Evolutionary conservation across 257 asterid genomes (phyloP), one percentile per base, ranked within the genome.

Genomic region (Primulina huaijiensis): DNA sequence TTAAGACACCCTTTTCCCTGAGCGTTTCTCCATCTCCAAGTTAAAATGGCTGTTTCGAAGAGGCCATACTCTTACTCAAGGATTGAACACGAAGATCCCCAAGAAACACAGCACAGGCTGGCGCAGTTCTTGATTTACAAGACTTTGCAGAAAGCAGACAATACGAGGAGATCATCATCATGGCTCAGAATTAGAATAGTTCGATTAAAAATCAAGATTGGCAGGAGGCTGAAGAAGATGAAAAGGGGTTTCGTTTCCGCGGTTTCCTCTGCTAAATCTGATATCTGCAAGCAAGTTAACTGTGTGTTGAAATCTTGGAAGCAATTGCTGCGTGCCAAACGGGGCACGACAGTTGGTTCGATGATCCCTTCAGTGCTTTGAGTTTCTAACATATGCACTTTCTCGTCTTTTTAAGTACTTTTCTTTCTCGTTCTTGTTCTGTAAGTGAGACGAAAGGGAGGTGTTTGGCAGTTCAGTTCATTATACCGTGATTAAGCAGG

Each of bases 41-140:
- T 17, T 14, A 68, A 40, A 68, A 85, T 80, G 82, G 40, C 72
- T 46, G 16, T 82, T 20, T 20, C 72, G 65, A 79, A 60, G 21
- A 53, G 77, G 66, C 52, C 76, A 62, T 79, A 74, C 79, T 79
- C 62, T 2, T 88, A 88, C 73, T 56, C 86, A 2, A 88, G 77
- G 78, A 73, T 86, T 34, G 76, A 76, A 27, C 60, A 21, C 7
- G 91, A 86, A 66, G 92, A 86, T 53, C 82, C 81, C 5, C 87
- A 82, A 12, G 95, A 86, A 62, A 63, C 56, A 31, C 73, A 60
- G 55, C 92, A 81, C 53, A 60, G 91, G 40, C 75, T 61, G 67
- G 88, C 92, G 8, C 88, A 84, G 14, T 86, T 86, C 81, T 76
- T 88, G 85, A 84, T 88, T 31, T 76, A 84, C 77, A 86, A 83